These are phyloP conservation scores for Carex pumila DNA, from an alignment of 176 grass and related monocot species.

Conservation along the genomic window DNA sequence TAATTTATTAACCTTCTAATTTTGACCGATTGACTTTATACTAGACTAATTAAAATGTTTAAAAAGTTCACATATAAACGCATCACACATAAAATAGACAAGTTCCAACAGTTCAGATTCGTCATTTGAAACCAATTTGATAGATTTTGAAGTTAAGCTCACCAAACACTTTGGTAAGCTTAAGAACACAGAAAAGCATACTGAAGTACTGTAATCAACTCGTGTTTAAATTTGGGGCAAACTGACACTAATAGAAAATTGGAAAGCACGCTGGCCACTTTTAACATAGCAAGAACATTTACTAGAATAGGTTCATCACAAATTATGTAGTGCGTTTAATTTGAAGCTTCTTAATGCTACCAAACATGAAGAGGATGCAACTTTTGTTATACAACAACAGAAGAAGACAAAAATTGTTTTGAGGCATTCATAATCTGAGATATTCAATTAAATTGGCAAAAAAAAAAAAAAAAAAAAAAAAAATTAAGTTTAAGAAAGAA, in stretches of 20 bases:
- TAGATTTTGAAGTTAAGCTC: too few relatives aligned
- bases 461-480: not conserved
- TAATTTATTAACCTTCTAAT: too few relatives aligned
- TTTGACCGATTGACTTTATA: too few relatives aligned
- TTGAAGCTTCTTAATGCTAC: not conserved
- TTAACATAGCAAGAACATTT: not conserved
- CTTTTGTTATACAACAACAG: not conserved
- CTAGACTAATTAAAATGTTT: too few relatives aligned
- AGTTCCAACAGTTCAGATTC: too few relatives aligned
- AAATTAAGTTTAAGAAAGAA: not conserved
- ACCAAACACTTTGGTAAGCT: too few relatives aligned
- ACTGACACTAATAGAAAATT: not conserved
- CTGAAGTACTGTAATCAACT: too few relatives aligned
- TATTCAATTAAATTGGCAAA: constrained; percentile 1
- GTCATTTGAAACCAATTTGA: too few relatives aligned
- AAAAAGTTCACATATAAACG: too few relatives aligned
- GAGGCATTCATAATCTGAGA: constrained; percentile 7
- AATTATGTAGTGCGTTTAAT: not conserved
- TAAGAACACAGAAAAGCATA: too few relatives aligned
- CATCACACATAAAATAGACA: too few relatives aligned
- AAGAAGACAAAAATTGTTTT: not conserved
- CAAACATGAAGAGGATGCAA: not conserved
- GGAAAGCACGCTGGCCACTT: not conserved
- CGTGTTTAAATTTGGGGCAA: too few relatives aligned
- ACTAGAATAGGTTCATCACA: not conserved